These are phyloP conservation scores for Fusarium mangiferae DNA, from an alignment of 2,329 filamentous ascomycete species.

Conservation along the genomic window DNA sequence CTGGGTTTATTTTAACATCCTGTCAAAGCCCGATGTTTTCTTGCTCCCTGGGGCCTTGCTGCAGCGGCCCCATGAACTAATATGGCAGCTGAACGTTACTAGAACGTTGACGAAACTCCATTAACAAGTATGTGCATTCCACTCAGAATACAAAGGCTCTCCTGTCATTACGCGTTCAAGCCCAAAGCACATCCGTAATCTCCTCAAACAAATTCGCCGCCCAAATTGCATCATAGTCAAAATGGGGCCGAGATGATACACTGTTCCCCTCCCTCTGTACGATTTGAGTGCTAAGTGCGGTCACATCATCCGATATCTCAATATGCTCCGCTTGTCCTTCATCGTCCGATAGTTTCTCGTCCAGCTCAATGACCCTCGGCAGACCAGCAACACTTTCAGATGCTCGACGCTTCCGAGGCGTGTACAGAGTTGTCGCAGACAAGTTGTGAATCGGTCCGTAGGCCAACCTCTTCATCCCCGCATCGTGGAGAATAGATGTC, in stretches of 20 bases:
- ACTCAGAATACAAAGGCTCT: rapidly evolving
- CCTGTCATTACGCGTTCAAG: neutral
- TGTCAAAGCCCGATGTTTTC: too few relatives aligned
- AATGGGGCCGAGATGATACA: neutral
- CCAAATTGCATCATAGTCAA: constrained; percentile 22
- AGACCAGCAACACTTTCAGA: neutral
- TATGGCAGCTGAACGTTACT: neutral
- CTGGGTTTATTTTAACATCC: too few relatives aligned
- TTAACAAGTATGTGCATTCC: neutral
- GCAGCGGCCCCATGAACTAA: neutral
- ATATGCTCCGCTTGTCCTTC: rapidly evolving
- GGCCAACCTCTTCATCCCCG: neutral
- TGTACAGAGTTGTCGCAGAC: neutral
- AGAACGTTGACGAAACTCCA: neutral
- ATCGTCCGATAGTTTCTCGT: neutral
- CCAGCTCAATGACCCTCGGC: neutral
- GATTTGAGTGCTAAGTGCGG: neutral
- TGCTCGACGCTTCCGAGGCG: neutral
- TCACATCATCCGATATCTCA: rapidly evolving
- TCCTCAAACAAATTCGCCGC: constrained; percentile 16
- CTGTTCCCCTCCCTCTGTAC: neutral
- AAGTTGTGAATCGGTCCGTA: neutral
- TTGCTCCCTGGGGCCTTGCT: too few relatives aligned
- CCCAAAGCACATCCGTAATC: constrained; percentile 12
- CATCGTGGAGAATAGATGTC: neutral